phyloP scores from a whole-genome alignment of 78 protist genomes.

The Chrysochromulina tobinii region DNA sequence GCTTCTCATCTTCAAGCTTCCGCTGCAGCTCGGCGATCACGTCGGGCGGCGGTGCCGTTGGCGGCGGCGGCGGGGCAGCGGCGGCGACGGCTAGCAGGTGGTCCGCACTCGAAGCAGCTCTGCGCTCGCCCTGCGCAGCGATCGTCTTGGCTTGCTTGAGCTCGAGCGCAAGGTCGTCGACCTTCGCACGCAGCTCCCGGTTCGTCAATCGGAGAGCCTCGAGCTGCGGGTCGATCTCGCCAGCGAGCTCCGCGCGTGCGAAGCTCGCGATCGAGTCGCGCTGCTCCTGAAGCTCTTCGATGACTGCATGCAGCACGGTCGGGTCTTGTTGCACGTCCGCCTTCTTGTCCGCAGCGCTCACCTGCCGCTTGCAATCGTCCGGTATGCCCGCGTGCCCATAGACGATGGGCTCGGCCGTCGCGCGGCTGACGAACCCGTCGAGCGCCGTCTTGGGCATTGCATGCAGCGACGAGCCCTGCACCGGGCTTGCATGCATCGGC shows the following conservation, averaged over 20 bases:
- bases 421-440: not conserved
- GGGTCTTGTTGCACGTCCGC: not conserved
- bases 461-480: too few species aligned
- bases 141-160: too few species aligned
- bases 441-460: not conserved
- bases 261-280: not conserved
- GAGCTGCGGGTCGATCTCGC: not conserved
- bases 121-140: too few species aligned
- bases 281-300: not conserved
- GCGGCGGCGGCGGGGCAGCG: too few species aligned
- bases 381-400: not conserved
- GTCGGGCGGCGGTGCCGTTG: too few species aligned
- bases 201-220: too few species aligned
- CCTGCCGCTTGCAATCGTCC: not conserved
- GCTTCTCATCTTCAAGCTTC: too few species aligned
- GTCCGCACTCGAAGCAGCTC: too few species aligned
- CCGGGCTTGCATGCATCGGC: not conserved
- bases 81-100: too few species aligned
- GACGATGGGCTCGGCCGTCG: not conserved
- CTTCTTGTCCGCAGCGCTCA: not conserved
- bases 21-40: too few species aligned
- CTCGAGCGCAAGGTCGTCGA: too few species aligned
- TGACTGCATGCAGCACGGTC: not conserved
- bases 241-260: not conserved
- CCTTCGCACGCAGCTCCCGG: too few species aligned